These are phyloP conservation scores for Talaromyces sp. DNA, from an alignment of 2,329 filamentous ascomycete genomes.

Conservation along the genomic window DNA sequence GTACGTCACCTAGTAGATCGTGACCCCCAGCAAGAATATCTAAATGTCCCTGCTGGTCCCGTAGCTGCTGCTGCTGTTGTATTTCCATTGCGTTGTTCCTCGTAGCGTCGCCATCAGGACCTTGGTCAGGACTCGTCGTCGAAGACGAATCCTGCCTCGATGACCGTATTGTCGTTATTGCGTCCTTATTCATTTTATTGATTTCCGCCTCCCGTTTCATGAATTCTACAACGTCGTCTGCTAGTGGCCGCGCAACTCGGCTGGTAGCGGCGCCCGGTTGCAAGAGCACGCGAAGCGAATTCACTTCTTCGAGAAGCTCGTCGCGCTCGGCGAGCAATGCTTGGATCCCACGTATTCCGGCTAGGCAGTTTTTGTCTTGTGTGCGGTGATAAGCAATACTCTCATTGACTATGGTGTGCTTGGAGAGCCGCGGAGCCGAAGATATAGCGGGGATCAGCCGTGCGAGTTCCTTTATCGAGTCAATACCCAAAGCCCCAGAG, in stretches of 20 bases:
- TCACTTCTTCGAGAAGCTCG: conserved; percentile 1
- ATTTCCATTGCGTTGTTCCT: neutral
- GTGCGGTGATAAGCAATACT: neutral
- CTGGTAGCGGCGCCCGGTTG: neutral
- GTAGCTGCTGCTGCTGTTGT: neutral
- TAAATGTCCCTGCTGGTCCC: neutral
- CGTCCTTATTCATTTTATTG: neutral
- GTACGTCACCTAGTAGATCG: neutral
- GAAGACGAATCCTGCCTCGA: neutral
- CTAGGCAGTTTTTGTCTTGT: neutral
- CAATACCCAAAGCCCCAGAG: neutral
- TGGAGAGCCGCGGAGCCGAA: neutral
- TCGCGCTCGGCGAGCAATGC: neutral
- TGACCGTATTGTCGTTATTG: neutral
- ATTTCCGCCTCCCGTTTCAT: neutral
- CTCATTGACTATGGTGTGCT: neutral
- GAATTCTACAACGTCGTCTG: neutral
- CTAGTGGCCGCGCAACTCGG: neutral
- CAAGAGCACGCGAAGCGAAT: neutral
- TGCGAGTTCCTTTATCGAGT: neutral
- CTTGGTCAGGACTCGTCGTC: neutral
- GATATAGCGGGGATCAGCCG: neutral
- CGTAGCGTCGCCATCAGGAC: neutral
- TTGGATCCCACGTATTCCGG: neutral
- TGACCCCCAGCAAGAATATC: neutral